Percentiles rank a stretch among this genome's conserved stretches.
Evolutionary conservation across 495 filamentous ascomycete species (phyloP).

Genomic region (Achaetomiella virescens): DNA sequence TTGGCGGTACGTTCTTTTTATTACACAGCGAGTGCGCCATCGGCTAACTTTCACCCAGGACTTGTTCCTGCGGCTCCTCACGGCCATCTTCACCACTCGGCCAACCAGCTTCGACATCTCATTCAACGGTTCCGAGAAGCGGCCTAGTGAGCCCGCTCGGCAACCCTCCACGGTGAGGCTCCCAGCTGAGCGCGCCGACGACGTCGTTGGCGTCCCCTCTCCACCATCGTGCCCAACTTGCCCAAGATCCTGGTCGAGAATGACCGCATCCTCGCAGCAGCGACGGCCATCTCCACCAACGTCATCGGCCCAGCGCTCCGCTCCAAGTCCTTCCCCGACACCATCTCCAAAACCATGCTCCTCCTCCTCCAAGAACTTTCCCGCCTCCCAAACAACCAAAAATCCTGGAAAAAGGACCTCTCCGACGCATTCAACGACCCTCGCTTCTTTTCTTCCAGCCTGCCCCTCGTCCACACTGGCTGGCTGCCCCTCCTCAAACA

Average conservation of each 20-base stretch:
- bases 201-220: constrained; percentile 76
- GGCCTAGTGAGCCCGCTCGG: constrained; percentile 13
- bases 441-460: constrained; percentile 67
- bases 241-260: constrained; percentile 79
- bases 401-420: constrained; percentile 89
- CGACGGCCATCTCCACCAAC: constrained; percentile 72
- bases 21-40: neutral
- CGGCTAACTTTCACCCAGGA: constrained; percentile 53
- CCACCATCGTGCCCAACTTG: constrained; percentile 70
- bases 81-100: constrained; percentile 84
- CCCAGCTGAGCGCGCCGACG: constrained; percentile 51
- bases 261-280: constrained; percentile 73
- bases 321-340: constrained; percentile 82
- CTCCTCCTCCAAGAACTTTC: constrained; percentile 71
- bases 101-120: constrained; percentile 56
- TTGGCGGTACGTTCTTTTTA: constrained; percentile 67
- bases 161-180: constrained; percentile 24
- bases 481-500: constrained; percentile 83
- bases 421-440: constrained; percentile 86
- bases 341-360: constrained; percentile 64
- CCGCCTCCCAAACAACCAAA: constrained; percentile 70
- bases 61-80: constrained; percentile 76
- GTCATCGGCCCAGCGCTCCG: constrained; percentile 78
- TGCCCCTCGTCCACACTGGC: constrained; percentile 57
- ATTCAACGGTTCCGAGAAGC: constrained; percentile 29